Conservation (phyloP, 1,139 yeast species). For the Debaryomyces coudertii region DNA sequence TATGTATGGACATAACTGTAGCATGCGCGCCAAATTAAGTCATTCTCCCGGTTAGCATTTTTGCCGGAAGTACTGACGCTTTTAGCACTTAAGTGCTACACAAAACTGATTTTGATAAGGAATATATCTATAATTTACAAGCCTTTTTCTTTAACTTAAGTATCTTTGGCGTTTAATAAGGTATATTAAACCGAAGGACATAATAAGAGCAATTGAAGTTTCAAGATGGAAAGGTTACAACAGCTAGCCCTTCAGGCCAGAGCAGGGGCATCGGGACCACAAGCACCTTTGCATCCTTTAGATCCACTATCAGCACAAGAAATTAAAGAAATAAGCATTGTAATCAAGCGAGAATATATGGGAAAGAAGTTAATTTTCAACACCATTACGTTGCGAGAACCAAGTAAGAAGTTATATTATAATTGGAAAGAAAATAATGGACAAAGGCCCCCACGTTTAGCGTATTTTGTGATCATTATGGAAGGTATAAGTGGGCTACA, state of each 20-base stretch:
- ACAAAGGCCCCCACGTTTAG: slow-evolving; percentile 68
- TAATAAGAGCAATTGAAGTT: too few species aligned
- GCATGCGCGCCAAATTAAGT: background rate
- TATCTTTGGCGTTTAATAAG: background rate
- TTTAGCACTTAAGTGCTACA: background rate
- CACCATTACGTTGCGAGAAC: slow-evolving; percentile 72
- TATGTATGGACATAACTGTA: background rate
- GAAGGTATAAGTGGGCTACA: slow-evolving; percentile 61
- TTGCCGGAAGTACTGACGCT: background rate
- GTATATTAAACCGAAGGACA: background rate
- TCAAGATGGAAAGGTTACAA: slow-evolving; percentile 63
- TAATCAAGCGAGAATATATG: slow-evolving; percentile 38
- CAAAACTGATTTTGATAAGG: background rate
- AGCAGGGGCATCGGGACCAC: slow-evolving; percentile 56
- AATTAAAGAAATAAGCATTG: slow-evolving; percentile 39
- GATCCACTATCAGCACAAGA: slow-evolving; percentile 71
- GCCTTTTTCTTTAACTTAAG: background rate
- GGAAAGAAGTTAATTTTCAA: slow-evolving; percentile 60
- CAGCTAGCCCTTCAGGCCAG: slow-evolving; percentile 69
- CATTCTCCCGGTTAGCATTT: background rate
- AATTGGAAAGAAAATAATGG: slow-evolving; percentile 67
- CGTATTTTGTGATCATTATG: slow-evolving; percentile 66
- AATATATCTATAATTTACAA: background rate
- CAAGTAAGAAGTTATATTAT: slow-evolving; percentile 61
- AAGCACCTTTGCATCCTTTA: slow-evolving; percentile 65